These are phyloP conservation scores for Lentinus brumalis DNA, from an alignment of 768 basidiomycete species.

Conservation along the genomic window DNA sequence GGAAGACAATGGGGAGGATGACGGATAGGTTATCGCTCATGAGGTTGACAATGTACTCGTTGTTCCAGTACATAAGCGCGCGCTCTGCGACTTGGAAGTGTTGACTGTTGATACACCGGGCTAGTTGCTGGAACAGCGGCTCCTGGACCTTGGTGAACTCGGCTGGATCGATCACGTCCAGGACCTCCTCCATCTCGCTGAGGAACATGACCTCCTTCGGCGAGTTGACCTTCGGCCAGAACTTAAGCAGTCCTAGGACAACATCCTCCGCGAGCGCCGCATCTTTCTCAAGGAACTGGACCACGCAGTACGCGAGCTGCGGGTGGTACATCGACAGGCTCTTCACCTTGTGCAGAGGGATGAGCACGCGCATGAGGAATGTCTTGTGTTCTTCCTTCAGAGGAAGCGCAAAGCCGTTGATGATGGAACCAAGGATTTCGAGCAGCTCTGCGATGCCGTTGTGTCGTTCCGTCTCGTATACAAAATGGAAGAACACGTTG, in stretches of 20 bases:
- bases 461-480: conserved; percentile 98
- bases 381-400: conserved; percentile 99
- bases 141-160: conserved; percentile 97
- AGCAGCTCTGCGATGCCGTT: conserved; percentile 98
- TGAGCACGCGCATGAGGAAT: conserved; percentile 90
- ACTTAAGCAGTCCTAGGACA: conserved; percentile 92
- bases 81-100: conserved; percentile 99
- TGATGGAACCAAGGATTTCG: conserved; percentile 98
- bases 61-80: conserved; percentile 98
- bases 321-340: conserved; percentile 97
- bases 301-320: conserved; percentile 98
- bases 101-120: conserved; percentile 97
- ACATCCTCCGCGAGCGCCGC: conserved; percentile 91
- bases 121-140: conserved; percentile 89
- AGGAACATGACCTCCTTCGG: conserved; percentile 99
- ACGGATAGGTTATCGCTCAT: conserved; percentile 94
- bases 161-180: conserved; percentile 95
- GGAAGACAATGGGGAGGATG: conserved; percentile 95
- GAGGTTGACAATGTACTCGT: conserved; percentile 98
- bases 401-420: conserved; percentile 97
- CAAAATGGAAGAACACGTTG: conserved; percentile 98
- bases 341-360: conserved; percentile 98
- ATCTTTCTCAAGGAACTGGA: conserved; percentile 98
- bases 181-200: conserved; percentile 97
- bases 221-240: conserved; percentile 99